These are phyloP conservation scores for Saccharomycopsis guyanensis DNA, from an alignment of 805 yeast genomes.

Conservation along the genomic window DNA sequence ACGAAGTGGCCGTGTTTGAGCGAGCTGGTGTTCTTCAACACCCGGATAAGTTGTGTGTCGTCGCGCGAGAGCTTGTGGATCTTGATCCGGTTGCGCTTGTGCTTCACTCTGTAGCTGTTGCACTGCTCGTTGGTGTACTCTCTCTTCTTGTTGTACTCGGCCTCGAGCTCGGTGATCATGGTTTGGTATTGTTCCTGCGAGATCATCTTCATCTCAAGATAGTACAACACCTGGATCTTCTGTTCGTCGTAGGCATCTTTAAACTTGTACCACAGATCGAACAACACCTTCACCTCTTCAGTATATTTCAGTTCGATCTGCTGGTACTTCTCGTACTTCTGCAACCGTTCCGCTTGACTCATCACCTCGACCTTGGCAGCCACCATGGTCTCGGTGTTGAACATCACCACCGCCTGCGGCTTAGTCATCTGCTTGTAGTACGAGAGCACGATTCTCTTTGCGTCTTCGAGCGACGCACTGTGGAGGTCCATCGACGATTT, in stretches of 20 bases:
- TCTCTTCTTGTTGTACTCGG: neutral
- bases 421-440: neutral
- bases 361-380: conserved; percentile 7
- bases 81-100: neutral
- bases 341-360: neutral
- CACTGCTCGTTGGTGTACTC: conserved; percentile 1
- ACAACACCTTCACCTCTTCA: neutral
- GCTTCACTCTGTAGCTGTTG: neutral
- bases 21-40: neutral
- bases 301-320: neutral
- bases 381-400: conserved; percentile 3
- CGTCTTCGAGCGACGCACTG: neutral
- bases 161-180: neutral
- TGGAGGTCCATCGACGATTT: neutral
- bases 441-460: neutral
- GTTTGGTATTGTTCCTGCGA: neutral
- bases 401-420: conserved; percentile 3
- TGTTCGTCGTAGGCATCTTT: conserved; percentile 6
- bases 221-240: neutral
- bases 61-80: neutral
- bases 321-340: neutral
- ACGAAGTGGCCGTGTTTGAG: conserved; percentile 17
- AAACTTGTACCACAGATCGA: neutral
- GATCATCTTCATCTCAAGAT: conserved; percentile 3
- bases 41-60: neutral